Base-by-base conservation (phyloP, 129 eudicot genomes). In the Helianthus tuberosus region DNA sequence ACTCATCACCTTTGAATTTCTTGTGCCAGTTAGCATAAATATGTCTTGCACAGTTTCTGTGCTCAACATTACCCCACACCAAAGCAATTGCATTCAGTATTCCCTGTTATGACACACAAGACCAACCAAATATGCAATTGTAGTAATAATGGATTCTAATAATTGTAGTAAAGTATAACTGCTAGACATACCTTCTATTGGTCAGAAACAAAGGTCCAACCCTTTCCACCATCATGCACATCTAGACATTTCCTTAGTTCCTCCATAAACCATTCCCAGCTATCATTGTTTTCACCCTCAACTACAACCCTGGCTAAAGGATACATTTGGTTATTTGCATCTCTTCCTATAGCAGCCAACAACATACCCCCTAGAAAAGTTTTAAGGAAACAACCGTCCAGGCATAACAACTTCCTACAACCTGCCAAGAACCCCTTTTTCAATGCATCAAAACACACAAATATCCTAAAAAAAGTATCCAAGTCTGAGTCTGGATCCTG, bases 221-320 rank as follows among this genome's bases (percentile, higher is more conserved):
- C 53, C 5, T 48, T 48, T 32, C 36, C 36, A 4, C 53, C 53
- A 12, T 48, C 53, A 48, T 48, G 12, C 1, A 48, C 53, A 8
- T 48, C 53, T 11, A 48, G 13, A 48, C 53, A 48, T 14, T 48
- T 48, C 53, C 13, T 48, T 9, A 48, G 13, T 14, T 48, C 53
- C 12, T 48, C 13, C 53, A 48, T 2, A 48, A 48, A 48, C 53
- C 53, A 48, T 0, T 13, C 13, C 68, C 49, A 64, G 14, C 38
- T 64, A 8, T 64, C 68, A 29, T 38, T 64, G 20, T n/a, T 64
- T 25, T 64, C 68, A 38, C 15, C 68, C n/a, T 36, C 10, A 12
- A 64, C 68, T 4, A 64, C 68, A 5, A 6, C 50, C 68, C 29
- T 38, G 23, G 50, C 68, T 0, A 64, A 6, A 6, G 48, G 68